A percentile compares a stretch with the other conserved stretches of the same genome.
These are phyloP conservation scores for Asterella californica DNA, from an alignment of 225 moss, liverwort and hornwort genomes.

Conservation along the genomic window DNA sequence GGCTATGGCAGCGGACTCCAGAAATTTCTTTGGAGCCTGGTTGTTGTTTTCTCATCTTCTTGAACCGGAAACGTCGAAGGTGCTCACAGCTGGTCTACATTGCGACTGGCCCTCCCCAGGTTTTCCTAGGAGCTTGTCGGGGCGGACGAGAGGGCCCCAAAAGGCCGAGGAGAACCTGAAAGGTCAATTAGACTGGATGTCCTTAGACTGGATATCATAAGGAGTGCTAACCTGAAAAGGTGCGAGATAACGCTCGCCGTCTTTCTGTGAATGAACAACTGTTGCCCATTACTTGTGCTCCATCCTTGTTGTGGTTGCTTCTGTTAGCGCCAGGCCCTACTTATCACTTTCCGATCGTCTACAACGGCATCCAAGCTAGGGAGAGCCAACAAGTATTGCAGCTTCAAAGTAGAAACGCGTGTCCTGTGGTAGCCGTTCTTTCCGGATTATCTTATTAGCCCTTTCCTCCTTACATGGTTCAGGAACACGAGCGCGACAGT, in stretches of 20 bases:
- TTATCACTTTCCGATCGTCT: not conserved
- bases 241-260: not conserved
- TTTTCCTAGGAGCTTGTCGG: not conserved
- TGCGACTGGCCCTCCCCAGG: conserved; percentile 6
- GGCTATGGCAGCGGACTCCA: conserved; percentile 34
- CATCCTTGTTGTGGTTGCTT: not conserved
- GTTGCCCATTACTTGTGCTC: not conserved
- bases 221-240: conserved; percentile 6
- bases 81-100: conserved; percentile 18
- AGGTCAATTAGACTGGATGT: not conserved
- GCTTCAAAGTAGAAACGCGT: not conserved
- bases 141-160: conserved; percentile 3
- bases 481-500: not conserved
- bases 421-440: not conserved
- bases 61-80: not conserved
- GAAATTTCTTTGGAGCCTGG: conserved; percentile 26
- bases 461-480: not conserved
- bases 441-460: not conserved
- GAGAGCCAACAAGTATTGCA: not conserved
- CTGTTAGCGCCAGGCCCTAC: not conserved
- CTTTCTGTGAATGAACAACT: conserved; percentile 7
- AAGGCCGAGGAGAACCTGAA: conserved; percentile 4
- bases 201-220: not conserved
- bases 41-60: conserved; percentile 15
- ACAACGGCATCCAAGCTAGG: not conserved